Percentiles rank a stretch among this genome's conserved stretches.
Evolutionary conservation across 1,284 basidiomycete genomes (phyloP).

Genomic region (Boletus semigastroideus): DNA sequence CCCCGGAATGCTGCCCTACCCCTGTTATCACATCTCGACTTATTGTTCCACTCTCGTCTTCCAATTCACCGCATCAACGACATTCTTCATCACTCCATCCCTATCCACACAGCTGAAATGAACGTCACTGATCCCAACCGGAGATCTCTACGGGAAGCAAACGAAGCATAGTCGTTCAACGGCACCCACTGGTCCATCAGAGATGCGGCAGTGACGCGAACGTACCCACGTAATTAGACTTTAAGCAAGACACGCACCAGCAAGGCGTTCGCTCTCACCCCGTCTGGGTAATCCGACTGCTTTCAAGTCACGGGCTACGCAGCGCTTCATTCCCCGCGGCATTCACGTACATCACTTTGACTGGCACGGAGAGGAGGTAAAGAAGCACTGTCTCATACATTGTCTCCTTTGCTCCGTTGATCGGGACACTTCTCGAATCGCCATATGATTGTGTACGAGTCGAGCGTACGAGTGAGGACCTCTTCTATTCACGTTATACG

Average conservation of each 20-base stretch:
- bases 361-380: conserved; percentile 15
- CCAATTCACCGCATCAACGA: conserved; percentile 24
- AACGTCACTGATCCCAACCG: conserved; percentile 14
- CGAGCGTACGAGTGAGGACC: conserved; percentile 1
- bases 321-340: conserved; percentile 31
- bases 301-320: conserved; percentile 26
- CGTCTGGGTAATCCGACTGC: conserved; percentile 21
- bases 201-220: conserved; percentile 32
- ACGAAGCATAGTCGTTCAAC: conserved; percentile 11
- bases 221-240: conserved; percentile 36
- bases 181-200: conserved; percentile 22
- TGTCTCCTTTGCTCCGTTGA: conserved; percentile 20
- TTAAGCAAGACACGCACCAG: conserved; percentile 35
- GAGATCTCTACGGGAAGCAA: conserved; percentile 13
- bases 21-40: conserved; percentile 24
- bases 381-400: conserved; percentile 9
- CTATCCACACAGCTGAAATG: conserved; percentile 15
- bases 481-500: conserved; percentile 18
- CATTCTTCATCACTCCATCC: conserved; percentile 20
- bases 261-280: conserved; percentile 19
- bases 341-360: conserved; percentile 15
- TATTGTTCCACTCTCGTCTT: conserved; percentile 17
- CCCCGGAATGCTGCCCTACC: conserved; percentile 11
- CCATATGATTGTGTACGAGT: conserved; percentile 8
- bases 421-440: conserved; percentile 19